phyloP scores from a whole-genome alignment of 129 eudicot species.

The Artemisia argyi region DNA sequence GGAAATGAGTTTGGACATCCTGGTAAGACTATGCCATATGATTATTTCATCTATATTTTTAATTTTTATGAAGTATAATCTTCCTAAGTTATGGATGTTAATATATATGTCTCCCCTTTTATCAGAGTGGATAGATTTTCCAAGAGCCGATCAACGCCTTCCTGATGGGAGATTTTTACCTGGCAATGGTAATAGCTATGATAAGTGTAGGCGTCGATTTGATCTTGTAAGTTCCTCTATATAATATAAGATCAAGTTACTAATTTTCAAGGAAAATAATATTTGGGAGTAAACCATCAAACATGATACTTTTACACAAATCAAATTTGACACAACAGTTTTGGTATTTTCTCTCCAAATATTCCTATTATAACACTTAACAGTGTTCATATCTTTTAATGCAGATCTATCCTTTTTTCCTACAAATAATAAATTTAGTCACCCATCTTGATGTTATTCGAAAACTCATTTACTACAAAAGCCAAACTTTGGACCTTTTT shows the following conservation, averaged over 20 bases:
- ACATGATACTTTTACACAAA: too few species aligned
- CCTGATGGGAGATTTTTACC: conserved; percentile 73
- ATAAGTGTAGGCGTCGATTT: conserved; percentile 94
- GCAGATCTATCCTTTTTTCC: background rate
- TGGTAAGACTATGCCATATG: conserved; percentile 42
- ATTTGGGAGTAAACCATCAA: too few species aligned
- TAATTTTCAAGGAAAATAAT: background rate
- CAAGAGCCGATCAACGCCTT: conserved; percentile 83
- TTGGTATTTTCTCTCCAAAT: too few species aligned
- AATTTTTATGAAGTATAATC: background rate
- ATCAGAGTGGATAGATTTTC: conserved; percentile 99
- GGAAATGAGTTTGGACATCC: conserved; percentile 99
- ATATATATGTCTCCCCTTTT: background rate
- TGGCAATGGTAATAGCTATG: conserved; percentile 83
- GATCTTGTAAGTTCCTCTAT: conserved; percentile 63
- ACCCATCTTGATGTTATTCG: background rate
- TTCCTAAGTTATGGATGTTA: conserved; percentile 1
- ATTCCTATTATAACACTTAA: background rate
- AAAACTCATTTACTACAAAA: conserved; percentile 1
- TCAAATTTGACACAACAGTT: too few species aligned
- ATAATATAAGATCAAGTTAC: background rate
- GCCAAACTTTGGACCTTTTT: background rate
- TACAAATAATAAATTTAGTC: background rate
- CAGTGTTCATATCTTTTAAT: background rate
- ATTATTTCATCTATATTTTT: background rate